Evolutionary conservation across 2,329 filamentous ascomycete genomes (phyloP), one percentile per base, ranked within the genome.

Genomic region (Penicillium sp.): DNA sequence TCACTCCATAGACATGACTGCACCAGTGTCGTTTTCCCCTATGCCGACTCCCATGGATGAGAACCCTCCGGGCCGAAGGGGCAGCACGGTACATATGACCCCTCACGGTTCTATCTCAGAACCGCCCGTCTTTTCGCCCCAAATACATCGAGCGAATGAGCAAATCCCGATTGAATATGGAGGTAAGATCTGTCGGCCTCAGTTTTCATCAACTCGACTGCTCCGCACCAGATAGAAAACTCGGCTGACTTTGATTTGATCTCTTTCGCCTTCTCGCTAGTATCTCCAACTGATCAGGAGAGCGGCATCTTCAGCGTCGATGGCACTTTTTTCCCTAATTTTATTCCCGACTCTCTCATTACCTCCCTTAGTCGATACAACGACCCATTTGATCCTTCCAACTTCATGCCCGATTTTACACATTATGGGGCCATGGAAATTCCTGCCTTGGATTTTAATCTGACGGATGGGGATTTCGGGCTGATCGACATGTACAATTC

Each of bases 271-370:
- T 18, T 18, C 18, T 18, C 43, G 41, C 40, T 45, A 42, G 55
- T 60, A 12, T 61, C 59, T 5, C 58, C 60, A 1, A 56, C 50
- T 7, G 61, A 64, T 13, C 59, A 58, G 12, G 61, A 63, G 38
- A 63, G 61, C 43, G 58, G 58, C 1, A 52, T 64, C 11, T 63
- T 63, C 46, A 63, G 61, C 25, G 48, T 63, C 25, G 59, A 64
- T 34, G 59, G 60, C 33, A 62, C 59, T 1, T 64, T 64, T 34
- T 64, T 64, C 27, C 61, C 60, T 2, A 57, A 57, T 42, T 64
- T 64, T 33, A 62, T 63, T n/a, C 60, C 60, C 6, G 60, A 63
- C 48, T 56, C 59, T 0, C 43, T 63, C 6, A 57, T 63, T 7
- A 54, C 59, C 7, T 59, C 59, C 4, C 42, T 62, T 3, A 51